Conservation (phyloP, 371 early-diverging fungal genomes). For the Phascolomyces articulosus region DNA sequence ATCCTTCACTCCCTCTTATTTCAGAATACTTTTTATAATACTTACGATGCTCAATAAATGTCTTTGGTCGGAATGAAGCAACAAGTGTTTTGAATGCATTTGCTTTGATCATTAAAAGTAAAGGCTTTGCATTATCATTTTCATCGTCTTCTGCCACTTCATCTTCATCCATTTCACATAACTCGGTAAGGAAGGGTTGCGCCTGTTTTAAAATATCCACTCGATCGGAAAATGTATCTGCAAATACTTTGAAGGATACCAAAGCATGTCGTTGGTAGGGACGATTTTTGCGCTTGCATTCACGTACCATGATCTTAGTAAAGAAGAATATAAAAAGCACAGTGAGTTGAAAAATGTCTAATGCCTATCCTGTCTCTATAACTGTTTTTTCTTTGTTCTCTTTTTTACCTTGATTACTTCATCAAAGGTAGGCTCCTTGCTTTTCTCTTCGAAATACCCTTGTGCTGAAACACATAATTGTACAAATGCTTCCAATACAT, state of each 20-base stretch:
- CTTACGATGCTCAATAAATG: conserved; percentile 52
- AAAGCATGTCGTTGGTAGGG: conserved; percentile 72
- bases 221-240: conserved; percentile 53
- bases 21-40: not conserved
- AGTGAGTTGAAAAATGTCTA: too few relatives aligned
- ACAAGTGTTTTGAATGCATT: conserved; percentile 72
- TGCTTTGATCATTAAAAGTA: conserved; percentile 70
- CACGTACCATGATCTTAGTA: conserved; percentile 61
- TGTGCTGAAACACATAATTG: conserved; percentile 61
- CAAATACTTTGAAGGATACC: conserved; percentile 62
- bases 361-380: too few relatives aligned
- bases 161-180: conserved; percentile 57
- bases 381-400: too few relatives aligned
- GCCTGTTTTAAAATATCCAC: conserved; percentile 61
- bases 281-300: conserved; percentile 74
- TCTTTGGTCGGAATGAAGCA: conserved; percentile 53
- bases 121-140: conserved; percentile 64
- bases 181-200: conserved; percentile 57
- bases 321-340: too few relatives aligned
- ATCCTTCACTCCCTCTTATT: not conserved
- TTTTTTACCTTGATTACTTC: conserved; percentile 53
- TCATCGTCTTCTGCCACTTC: conserved; percentile 67
- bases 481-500: conserved; percentile 74
- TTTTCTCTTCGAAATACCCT: conserved; percentile 39
- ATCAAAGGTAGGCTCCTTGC: conserved; percentile 33